Evolutionary conservation across 208 protist genomes (phyloP).

Genomic region (Crithidia sp.): DNA sequence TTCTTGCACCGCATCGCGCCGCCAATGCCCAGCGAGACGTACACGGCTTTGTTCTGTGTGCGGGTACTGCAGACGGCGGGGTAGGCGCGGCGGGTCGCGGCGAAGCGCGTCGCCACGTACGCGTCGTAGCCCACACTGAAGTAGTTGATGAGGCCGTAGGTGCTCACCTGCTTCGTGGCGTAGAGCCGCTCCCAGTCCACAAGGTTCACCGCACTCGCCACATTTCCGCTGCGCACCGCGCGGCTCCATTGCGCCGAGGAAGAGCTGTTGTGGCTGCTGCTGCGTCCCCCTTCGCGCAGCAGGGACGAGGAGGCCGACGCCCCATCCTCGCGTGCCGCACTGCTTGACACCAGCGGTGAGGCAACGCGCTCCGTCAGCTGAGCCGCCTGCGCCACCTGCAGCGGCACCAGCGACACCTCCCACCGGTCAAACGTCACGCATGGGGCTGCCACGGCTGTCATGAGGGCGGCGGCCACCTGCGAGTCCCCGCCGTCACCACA

Average conservation of each 20-base stretch:
- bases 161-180: constrained; percentile 27
- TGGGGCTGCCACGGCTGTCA: constrained; percentile 45
- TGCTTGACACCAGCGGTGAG: background rate
- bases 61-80: constrained; percentile 69
- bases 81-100: constrained; percentile 50
- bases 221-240: background rate
- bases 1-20: constrained; percentile 45
- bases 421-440: constrained; percentile 82
- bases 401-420: constrained; percentile 58
- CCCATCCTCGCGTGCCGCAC: too few species aligned
- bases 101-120: constrained; percentile 71
- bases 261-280: background rate
- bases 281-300: background rate
- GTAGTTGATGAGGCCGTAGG: constrained; percentile 80
- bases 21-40: constrained; percentile 61
- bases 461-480: constrained; percentile 48
- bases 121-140: constrained; percentile 83
- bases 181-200: constrained; percentile 60
- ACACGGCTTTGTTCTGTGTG: constrained; percentile 75
- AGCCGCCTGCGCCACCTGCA: constrained; percentile 46
- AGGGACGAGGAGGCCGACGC: background rate
- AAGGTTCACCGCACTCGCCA: constrained; percentile 38
- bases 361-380: constrained; percentile 7
- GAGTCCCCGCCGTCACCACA: constrained; percentile 25
- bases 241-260: constrained; percentile 1